Evolutionary conservation across 495 filamentous ascomycete species (phyloP).

Genomic region (Ramalina intermedia): DNA sequence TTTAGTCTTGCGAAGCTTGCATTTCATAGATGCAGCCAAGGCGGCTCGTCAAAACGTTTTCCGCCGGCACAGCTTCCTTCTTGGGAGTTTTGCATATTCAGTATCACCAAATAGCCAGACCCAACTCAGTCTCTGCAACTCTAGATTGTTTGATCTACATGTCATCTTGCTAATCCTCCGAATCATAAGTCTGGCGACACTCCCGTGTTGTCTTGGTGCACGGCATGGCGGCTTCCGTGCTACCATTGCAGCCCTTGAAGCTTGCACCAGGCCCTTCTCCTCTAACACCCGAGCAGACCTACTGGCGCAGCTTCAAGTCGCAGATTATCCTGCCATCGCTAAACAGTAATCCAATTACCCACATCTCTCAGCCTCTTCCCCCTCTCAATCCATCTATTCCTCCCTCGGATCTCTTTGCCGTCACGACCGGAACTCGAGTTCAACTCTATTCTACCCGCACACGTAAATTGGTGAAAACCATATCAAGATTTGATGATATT

Average conservation of each 20-base stretch:
- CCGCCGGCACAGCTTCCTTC: no score
- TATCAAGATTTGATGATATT: slow-evolving; percentile 79
- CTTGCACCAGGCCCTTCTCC: slow-evolving; percentile 58
- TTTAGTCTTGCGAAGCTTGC: no score
- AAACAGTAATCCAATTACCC: slow-evolving; percentile 68
- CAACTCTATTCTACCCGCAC: slow-evolving; percentile 87
- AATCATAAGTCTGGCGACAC: no score
- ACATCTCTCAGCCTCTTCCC: slow-evolving; percentile 64
- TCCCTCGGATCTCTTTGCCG: slow-evolving; percentile 65
- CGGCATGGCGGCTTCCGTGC: slow-evolving; percentile 76
- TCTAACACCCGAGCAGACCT: slow-evolving; percentile 77
- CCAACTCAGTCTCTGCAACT: no score
- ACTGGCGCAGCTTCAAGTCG: slow-evolving; percentile 88
- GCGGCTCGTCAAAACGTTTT: no score
- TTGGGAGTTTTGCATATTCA: no score
- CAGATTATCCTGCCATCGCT: slow-evolving; percentile 75
- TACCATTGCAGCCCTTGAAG: slow-evolving; percentile 68
- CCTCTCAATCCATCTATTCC: slow-evolving; percentile 33
- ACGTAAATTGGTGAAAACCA: slow-evolving; percentile 76
- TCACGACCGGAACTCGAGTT: slow-evolving; percentile 78
- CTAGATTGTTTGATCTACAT: no score
- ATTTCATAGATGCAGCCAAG: no score
- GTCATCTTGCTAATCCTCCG: no score
- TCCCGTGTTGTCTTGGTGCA: no score
- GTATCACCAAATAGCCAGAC: no score